Percentiles rank a stretch among this genome's conserved stretches.
These are phyloP conservation scores for Cynanchum wilfordii DNA, from an alignment of 257 asterid species.

Conservation along the genomic window DNA sequence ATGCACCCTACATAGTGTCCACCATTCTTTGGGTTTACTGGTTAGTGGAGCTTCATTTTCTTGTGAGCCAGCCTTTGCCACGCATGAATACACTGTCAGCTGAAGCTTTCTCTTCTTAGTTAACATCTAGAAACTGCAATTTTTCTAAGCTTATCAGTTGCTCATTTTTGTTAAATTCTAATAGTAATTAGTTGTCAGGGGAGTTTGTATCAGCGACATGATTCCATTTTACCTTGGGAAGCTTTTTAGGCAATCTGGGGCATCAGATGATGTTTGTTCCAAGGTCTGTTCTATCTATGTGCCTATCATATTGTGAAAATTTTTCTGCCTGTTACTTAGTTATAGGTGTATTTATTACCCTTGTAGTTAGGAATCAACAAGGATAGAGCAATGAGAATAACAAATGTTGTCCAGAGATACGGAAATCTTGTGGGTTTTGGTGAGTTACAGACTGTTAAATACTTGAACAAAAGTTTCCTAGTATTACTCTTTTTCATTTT, in stretches of 20 bases:
- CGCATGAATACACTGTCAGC: background rate
- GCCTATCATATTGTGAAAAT: conserved; percentile 4
- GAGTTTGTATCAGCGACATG: conserved; percentile 91
- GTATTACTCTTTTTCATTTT: too few species aligned
- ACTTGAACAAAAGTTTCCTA: background rate
- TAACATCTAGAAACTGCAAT: background rate
- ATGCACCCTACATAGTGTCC: conserved; percentile 64
- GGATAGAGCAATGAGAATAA: conserved; percentile 63
- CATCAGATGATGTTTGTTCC: conserved; percentile 57
- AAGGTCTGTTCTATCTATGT: conserved; percentile 47
- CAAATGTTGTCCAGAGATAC: conserved; percentile 49
- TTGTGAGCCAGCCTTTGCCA: background rate
- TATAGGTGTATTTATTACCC: conserved; percentile 20
- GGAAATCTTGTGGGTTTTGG: conserved; percentile 90
- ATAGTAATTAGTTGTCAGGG: conserved; percentile 43
- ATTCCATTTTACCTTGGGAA: conserved; percentile 85
- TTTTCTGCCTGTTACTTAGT: background rate
- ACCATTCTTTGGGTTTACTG: conserved; percentile 84
- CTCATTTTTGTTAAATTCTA: background rate
- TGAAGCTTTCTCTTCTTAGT: background rate
- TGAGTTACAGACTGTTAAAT: conserved; percentile 31
- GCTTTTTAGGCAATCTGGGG: conserved; percentile 59
- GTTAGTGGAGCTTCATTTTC: conserved; percentile 35
- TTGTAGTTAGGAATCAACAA: conserved; percentile 67
- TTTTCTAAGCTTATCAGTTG: background rate